Base-by-base conservation (phyloP, 2,329 filamentous ascomycete genomes). In the Aspergillus oerlinghausenensis region DNA sequence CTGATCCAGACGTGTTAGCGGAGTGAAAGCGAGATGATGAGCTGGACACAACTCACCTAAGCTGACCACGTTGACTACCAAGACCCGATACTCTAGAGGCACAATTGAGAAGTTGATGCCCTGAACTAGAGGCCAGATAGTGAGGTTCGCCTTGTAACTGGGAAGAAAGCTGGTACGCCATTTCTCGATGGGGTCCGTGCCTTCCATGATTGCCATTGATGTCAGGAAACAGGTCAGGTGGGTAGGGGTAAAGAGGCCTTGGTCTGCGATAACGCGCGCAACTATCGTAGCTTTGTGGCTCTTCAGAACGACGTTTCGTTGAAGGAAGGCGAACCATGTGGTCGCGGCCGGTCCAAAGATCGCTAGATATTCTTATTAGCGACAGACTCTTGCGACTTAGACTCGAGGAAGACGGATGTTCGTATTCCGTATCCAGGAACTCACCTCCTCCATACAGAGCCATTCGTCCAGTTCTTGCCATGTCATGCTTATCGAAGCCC, bases 261-360 rank as follows among this genome's bases (percentile, higher is more conserved):
- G 92, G 77, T 97, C 92, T 62, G 82, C 82, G 26, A 84, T 85
- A 58, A 96, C 92, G 63, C 91, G 88, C 26, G 90, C 88, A 52
- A 87, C 73, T 59, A 90, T 90, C 67, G 92, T 90, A 55, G 82
- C 75, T 69, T 87, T 88, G 64, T 80, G 80, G 54, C 81, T 82
- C 67, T 83, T 84, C 47, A 81, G 78, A 58, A 91, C 81, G 64
- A 96, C 82, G 63, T 85, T 82, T 57, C 83, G 82, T 67, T 90
- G 85, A 56, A 97, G 86, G 73, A 96, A 83, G 60, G 81, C 80
- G 80, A 89, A 96, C 92, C 92, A 97, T 52, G 84, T 89, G 9
- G 91, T 91, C 6, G 92, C 92, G 25, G 86, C 88, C 52, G 92
- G 92, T 35, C 92, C 92, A 75, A 97, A 97, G 74, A 96, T 80